Conservation (phyloP, 1,139 yeast species). For the Tardiomyces depauwii region DNA sequence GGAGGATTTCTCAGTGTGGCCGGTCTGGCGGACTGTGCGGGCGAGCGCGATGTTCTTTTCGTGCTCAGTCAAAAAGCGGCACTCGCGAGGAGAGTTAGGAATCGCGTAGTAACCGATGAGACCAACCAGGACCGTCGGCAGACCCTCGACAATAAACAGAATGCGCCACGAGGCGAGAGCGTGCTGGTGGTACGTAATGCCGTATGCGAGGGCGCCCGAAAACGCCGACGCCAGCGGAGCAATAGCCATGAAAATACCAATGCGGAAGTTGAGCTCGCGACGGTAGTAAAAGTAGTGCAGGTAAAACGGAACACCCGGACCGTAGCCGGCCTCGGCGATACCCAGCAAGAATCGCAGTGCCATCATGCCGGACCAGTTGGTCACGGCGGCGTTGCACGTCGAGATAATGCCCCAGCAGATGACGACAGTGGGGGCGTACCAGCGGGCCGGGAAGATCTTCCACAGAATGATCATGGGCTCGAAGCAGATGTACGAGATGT, state of each 20-base stretch:
- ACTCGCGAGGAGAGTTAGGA: slow-evolving; percentile 68
- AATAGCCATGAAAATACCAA: slow-evolving; percentile 56
- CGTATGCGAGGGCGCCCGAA: slow-evolving; percentile 65
- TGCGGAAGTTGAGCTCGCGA: slow-evolving; percentile 55
- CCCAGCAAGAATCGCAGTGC: slow-evolving; percentile 57
- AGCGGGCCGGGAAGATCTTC: slow-evolving; percentile 18
- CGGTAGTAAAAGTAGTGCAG: slow-evolving; percentile 44
- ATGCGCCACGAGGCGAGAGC: slow-evolving; percentile 55
- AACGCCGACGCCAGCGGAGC: slow-evolving; percentile 72
- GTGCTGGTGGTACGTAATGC: slow-evolving; percentile 40
- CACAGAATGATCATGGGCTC: slow-evolving; percentile 61
- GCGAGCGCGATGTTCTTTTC: slow-evolving; percentile 33
- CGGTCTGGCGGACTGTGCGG: slow-evolving; percentile 32
- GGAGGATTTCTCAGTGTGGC: slow-evolving; percentile 29
- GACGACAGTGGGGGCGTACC: slow-evolving; percentile 7
- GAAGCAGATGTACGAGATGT: slow-evolving; percentile 57
- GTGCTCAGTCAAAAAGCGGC: slow-evolving; percentile 31
- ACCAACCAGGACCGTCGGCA: slow-evolving; percentile 54
- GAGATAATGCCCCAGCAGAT: slow-evolving; percentile 25
- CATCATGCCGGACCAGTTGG: slow-evolving; percentile 45
- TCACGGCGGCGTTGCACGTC: slow-evolving; percentile 46
- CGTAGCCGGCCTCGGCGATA: slow-evolving; percentile 54
- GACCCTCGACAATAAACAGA: slow-evolving; percentile 65
- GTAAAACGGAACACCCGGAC: slow-evolving; percentile 63
- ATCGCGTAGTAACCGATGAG: slow-evolving; percentile 50